Conservation (phyloP, 2,329 filamentous ascomycete genomes). For the Fusarium pininemorale region DNA sequence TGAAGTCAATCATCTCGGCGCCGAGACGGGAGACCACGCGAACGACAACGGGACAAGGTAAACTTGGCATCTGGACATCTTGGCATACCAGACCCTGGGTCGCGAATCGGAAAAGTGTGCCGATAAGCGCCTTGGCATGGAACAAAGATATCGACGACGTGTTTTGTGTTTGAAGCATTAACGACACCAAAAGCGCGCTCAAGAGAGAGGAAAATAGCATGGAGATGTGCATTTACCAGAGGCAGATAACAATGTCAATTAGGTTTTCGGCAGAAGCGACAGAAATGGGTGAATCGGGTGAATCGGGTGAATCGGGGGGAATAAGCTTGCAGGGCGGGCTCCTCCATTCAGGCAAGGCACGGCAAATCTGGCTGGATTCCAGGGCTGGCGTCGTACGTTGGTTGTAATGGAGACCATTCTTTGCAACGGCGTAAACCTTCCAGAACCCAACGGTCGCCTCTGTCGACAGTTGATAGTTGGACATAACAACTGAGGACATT, state of each 20-base stretch:
- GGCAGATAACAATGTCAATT: neutral
- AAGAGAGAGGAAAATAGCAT: neutral
- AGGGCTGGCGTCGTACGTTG: constrained; percentile 10
- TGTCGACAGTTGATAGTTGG: neutral
- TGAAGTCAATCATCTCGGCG: neutral
- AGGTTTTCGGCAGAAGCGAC: constrained; percentile 2
- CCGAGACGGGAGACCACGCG: constrained; percentile 23
- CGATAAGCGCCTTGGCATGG: constrained; percentile 41
- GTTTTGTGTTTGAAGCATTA: neutral
- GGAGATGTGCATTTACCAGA: neutral
- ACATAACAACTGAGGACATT: neutral
- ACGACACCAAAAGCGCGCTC: neutral
- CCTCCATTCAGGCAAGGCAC: neutral
- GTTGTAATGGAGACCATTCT: constrained; percentile 11
- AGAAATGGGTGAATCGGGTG: constrained; percentile 3
- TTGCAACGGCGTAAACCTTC: constrained; percentile 3
- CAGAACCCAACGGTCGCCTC: neutral
- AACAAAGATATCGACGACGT: constrained; percentile 24
- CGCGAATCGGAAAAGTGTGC: constrained; percentile 40
- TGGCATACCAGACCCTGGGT: constrained; percentile 36
- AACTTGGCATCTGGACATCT: constrained; percentile 28
- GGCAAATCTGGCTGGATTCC: constrained; percentile 15
- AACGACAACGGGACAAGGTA: constrained; percentile 31
- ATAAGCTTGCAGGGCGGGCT: neutral
- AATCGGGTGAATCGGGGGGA: neutral